A percentile compares a stretch with the other conserved stretches of the same genome.
These are phyloP conservation scores for Starmerella sp. DNA, from an alignment of 805 yeast genomes.

Conservation along the genomic window DNA sequence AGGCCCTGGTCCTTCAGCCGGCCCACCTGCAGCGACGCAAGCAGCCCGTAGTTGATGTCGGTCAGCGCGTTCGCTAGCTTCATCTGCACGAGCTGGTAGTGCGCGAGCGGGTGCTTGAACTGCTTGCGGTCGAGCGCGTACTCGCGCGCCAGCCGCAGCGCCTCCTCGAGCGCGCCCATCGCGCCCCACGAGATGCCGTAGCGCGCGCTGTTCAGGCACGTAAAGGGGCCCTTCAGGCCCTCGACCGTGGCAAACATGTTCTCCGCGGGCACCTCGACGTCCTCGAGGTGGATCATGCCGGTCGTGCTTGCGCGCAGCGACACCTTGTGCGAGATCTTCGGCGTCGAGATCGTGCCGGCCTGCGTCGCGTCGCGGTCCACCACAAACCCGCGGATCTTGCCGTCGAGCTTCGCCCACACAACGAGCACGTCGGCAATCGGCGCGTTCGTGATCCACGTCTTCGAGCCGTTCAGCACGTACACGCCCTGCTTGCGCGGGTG, in stretches of 20 bases:
- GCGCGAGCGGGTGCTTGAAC: slow-evolving; percentile 34
- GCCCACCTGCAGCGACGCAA: slow-evolving; percentile 34
- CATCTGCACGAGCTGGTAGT: slow-evolving; percentile 34
- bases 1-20: slow-evolving; percentile 32
- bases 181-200: slow-evolving; percentile 37
- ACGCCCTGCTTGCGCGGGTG: slow-evolving; percentile 36
- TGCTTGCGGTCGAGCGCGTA: slow-evolving; percentile 34
- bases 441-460: slow-evolving; percentile 38
- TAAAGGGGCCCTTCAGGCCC: slow-evolving; percentile 37
- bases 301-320: slow-evolving; percentile 35
- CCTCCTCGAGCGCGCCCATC: slow-evolving; percentile 36
- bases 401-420: slow-evolving; percentile 38
- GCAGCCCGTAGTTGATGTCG: slow-evolving; percentile 32
- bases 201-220: slow-evolving; percentile 36
- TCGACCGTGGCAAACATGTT: slow-evolving; percentile 31
- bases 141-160: slow-evolving; percentile 30
- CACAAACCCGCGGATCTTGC: slow-evolving; percentile 35
- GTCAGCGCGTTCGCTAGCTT: slow-evolving; percentile 36
- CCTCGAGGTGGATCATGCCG: slow-evolving; percentile 35
- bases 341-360: slow-evolving; percentile 31
- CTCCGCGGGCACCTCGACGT: slow-evolving; percentile 36
- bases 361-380: slow-evolving; percentile 31
- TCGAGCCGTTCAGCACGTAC: slow-evolving; percentile 33
- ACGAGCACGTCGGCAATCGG: slow-evolving; percentile 36
- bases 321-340: slow-evolving; percentile 32